Base-by-base conservation (phyloP, 2,329 filamentous ascomycete genomes). In the Paecilomyces niveus region DNA sequence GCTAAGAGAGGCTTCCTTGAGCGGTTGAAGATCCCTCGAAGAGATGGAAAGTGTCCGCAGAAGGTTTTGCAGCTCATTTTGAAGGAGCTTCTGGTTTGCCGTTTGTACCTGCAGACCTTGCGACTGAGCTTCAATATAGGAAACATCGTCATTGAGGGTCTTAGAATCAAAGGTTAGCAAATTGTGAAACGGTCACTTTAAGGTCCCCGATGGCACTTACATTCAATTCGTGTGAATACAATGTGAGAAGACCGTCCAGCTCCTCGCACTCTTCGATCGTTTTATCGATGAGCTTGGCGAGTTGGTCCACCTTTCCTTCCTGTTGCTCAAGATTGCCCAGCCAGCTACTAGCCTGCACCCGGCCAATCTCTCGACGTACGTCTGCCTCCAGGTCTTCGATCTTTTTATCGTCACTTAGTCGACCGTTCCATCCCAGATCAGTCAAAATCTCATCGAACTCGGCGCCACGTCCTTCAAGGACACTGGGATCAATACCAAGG, bases 41-140 rank as follows among this genome's bases (percentile, higher is more conserved):
- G 91, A 92, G 58, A 97, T 96, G 10, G 92, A 92, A 57, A 96
- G 92, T 0, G 91, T 97, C 64, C 92, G 87, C 24, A 99, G 82
- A n/a, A 97, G 80, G 33, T 88, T 89, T 71, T 95, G 87, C 1
- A 99, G 82, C 73, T 99, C 94, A 62, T 88, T 90, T 72, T 93
- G 91, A 53, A 99, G 82, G 29, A 96, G 83, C 72, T 96, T 96
- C 72, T 99, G 94, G 67, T 99, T 99, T 49, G 94, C 91, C 21
- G 93, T 93, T 74, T 97, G 94, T 6, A 99, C 93, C 69, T 99
- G 94, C 53, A 99, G 79, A 79, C 94, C 94, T 76, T 99, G 93
- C 6, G 91, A 92, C 74, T 99, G 94, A 1, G 94, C 92, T 77
- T 99, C 94, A 63, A 99, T 97, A 71, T 95, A 97, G 3, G 92